Conservation (phyloP, 179 eudicot genomes). For the Nepenthes alata region DNA sequence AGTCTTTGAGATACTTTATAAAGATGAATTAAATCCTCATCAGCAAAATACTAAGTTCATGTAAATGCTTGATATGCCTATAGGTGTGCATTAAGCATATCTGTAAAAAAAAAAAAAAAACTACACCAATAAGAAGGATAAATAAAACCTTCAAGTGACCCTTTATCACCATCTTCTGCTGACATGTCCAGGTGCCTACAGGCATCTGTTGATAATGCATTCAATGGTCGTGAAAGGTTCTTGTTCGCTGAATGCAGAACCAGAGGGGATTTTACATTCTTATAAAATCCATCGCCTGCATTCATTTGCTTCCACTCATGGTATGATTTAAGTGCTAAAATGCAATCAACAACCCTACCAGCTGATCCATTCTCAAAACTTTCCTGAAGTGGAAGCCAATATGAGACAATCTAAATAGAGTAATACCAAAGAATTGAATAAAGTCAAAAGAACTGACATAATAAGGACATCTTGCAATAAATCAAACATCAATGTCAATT, state of each 20-base stretch:
- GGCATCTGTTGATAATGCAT: conserved; percentile 19
- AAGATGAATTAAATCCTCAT: background rate
- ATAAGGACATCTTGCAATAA: no score
- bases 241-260: conserved; percentile 38
- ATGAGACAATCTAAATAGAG: background rate
- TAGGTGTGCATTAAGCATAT: background rate
- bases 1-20: background rate
- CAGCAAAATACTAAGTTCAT: background rate
- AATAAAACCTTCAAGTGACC: conserved; percentile 48
- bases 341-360: conserved; percentile 68
- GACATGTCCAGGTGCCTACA: conserved; percentile 47
- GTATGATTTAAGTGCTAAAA: conserved; percentile 67
- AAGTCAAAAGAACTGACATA: no score
- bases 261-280: conserved; percentile 57
- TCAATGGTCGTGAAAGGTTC: conserved; percentile 22
- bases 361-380: conserved; percentile 63
- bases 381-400: conserved; percentile 30
- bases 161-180: conserved; percentile 14
- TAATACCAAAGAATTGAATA: no score
- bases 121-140: background rate
- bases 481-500: no score
- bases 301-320: conserved; percentile 72
- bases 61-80: background rate
- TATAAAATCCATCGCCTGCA: conserved; percentile 54
- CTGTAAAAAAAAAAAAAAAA: background rate